phyloP scores from a whole-genome alignment of 495 filamentous ascomycete species.

The Penicillium maclennaniae region DNA sequence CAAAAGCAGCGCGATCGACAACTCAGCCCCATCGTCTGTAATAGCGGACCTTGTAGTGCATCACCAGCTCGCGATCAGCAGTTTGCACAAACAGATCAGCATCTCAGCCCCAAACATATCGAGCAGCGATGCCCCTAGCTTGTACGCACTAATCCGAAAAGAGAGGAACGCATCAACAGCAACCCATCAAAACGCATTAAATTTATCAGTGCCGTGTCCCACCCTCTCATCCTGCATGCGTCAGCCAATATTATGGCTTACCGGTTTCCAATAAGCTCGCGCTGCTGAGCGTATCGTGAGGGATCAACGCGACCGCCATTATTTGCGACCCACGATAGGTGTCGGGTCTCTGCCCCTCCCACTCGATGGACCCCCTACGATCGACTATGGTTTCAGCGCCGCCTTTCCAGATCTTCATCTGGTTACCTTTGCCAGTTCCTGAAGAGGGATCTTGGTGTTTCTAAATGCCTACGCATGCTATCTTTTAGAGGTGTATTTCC shows the following conservation, averaged over 20 bases:
- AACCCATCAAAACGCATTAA: conserved; percentile 7
- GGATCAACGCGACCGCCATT: conserved; percentile 10
- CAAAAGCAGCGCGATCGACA: too few relatives aligned
- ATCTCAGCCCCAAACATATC: too few relatives aligned
- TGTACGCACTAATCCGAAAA: background rate
- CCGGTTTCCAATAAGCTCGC: conserved; percentile 4
- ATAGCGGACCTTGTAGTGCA: too few relatives aligned
- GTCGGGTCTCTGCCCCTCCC: background rate
- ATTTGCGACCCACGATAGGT: conserved; percentile 10
- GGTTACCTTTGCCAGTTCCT: background rate
- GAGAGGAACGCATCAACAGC: background rate
- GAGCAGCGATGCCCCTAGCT: too few relatives aligned
- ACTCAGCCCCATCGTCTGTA: too few relatives aligned
- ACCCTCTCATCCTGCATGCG: background rate
- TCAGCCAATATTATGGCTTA: background rate
- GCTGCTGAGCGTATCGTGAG: conserved; percentile 3
- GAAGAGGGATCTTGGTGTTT: background rate
- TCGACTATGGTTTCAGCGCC: conserved; percentile 11
- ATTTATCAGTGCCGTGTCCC: conserved; percentile 8
- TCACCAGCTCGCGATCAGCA: too few relatives aligned
- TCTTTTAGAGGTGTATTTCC: background rate
- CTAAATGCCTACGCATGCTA: background rate
- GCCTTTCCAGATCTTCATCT: conserved; percentile 12
- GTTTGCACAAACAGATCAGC: too few relatives aligned
- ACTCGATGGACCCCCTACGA: conserved; percentile 8